Conservation (phyloP, 2,329 filamentous ascomycete genomes). For the Phialemonium atrogriseum region DNA sequence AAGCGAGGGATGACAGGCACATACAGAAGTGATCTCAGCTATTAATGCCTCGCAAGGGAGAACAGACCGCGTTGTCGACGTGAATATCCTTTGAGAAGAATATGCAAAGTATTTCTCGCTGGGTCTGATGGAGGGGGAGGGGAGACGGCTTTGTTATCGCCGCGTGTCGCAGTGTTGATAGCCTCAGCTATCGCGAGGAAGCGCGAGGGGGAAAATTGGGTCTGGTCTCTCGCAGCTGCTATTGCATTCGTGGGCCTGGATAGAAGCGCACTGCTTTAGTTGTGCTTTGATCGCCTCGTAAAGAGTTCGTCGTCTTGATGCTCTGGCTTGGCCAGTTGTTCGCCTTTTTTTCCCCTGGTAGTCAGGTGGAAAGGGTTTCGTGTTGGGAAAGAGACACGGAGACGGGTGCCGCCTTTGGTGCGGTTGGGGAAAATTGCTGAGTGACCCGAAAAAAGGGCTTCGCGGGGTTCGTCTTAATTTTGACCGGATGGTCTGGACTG, state of each 20-base stretch:
- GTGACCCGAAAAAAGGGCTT: too few species aligned
- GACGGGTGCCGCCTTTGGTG: too few species aligned
- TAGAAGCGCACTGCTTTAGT: background rate
- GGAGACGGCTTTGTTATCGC: conserved; percentile 4
- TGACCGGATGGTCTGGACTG: too few species aligned
- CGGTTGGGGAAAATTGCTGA: too few species aligned
- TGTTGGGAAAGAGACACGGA: conserved; percentile 2
- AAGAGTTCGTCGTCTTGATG: conserved; percentile 1
- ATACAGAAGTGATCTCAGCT: conserved; percentile 14
- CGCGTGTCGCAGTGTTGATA: conserved; percentile 1
- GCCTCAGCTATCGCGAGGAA: conserved; percentile 2
- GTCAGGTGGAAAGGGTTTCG: conserved; percentile 2
- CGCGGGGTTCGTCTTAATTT: too few species aligned
- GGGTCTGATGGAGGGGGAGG: background rate
- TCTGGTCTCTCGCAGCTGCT: too few species aligned
- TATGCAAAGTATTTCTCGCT: conserved; percentile 3
- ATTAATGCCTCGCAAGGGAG: conserved; percentile 7
- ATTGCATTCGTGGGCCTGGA: too few species aligned
- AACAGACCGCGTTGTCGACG: conserved; percentile 6
- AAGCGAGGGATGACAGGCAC: background rate
- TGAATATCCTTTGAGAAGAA: too few species aligned
- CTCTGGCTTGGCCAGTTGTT: conserved; percentile 1
- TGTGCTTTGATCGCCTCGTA: conserved; percentile 1
- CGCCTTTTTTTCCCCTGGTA: background rate
- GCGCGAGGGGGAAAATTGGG: background rate